Evolutionary conservation across 2,329 filamentous ascomycete genomes (phyloP), one percentile per base, ranked within the genome.

Genomic region (Aspergillus proliferans): DNA sequence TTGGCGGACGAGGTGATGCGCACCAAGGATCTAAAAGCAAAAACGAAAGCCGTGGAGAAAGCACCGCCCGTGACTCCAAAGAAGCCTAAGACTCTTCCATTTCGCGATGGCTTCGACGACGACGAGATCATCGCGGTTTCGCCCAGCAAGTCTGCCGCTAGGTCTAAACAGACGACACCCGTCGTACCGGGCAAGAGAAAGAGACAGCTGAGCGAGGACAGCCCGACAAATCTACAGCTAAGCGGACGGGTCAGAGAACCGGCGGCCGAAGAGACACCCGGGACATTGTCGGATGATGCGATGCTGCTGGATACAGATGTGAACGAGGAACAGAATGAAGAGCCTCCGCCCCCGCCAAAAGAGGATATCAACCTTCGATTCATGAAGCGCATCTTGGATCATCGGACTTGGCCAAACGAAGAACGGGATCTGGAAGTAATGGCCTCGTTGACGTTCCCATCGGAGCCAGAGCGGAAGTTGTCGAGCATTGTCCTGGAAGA

Each of bases 21-120:
- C 42, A 64, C 72, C 8, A 76, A 71, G 60, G 66, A 69, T 52
- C 54, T 64, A 51, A 70, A 67, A 47, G 57, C 63, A 28, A 74
- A 67, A 52, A 61, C 64, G 26, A 64, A 61, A 42, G 34, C 53
- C 15, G 61, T 66, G 12, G 70, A 70, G 14, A 69, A 64, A 47
- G 49, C 55, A 21, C 70, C 66, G 36, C 75, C 75, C 1, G 60
- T 68, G 1, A 82, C 80, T 1, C 79, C 80, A 0, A 77, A 67
- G 51, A 79, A 75, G 54, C 64, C 68, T n/a, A 73, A 69, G 52
- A 63, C 64, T 6, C 64, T 75, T 1, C 72, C 74, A 2, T 73
- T 79, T 33, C 74, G 80, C 14, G 82, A 85, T 67, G 82, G 82
- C 15, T 85, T 85, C 58, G 79, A 84, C 48, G 80, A 85, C 53